Percentiles rank a stretch among this genome's conserved stretches.
Evolutionary conservation across 2,329 filamentous ascomycete species (phyloP).

Genomic region (Uncinocarpus reesii): DNA sequence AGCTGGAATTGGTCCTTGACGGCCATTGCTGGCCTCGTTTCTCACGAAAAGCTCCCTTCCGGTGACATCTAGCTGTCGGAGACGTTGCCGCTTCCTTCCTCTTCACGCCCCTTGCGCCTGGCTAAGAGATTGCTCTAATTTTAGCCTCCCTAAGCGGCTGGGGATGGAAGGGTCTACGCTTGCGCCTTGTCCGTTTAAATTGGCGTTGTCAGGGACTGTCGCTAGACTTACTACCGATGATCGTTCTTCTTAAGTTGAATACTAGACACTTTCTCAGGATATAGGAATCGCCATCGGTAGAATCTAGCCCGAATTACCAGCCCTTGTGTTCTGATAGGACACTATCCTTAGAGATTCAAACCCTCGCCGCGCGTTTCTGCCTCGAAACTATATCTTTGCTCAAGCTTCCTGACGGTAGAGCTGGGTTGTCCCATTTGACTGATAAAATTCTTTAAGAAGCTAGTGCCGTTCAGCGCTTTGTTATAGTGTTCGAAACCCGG

Average conservation of each 20-base stretch:
- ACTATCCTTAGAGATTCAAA: too few species aligned
- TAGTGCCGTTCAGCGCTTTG: not conserved
- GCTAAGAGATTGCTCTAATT: not conserved
- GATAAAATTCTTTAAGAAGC: not conserved
- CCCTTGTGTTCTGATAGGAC: not conserved
- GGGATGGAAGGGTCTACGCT: slow-evolving; percentile 2
- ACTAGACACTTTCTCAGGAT: too few species aligned
- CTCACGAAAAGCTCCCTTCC: not conserved
- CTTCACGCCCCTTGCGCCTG: not conserved
- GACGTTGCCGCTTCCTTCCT: not conserved
- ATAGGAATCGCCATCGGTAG: too few species aligned
- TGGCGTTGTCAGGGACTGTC: not conserved
- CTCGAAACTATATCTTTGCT: not conserved
- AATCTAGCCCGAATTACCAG: not conserved
- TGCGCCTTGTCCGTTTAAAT: slow-evolving; percentile 1
- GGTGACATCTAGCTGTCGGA: slow-evolving; percentile 3
- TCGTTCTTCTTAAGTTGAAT: too few species aligned
- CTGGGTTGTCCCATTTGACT: not conserved
- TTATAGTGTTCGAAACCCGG: not conserved
- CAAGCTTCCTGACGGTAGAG: not conserved
- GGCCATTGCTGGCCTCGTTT: slow-evolving; percentile 10
- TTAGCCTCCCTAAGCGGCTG: not conserved
- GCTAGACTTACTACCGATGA: not conserved
- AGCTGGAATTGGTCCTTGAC: not conserved
- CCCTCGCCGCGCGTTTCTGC: too few species aligned